Evolutionary conservation across 257 asterid species (phyloP).

Genomic region (Knoxia roxburghii): DNA sequence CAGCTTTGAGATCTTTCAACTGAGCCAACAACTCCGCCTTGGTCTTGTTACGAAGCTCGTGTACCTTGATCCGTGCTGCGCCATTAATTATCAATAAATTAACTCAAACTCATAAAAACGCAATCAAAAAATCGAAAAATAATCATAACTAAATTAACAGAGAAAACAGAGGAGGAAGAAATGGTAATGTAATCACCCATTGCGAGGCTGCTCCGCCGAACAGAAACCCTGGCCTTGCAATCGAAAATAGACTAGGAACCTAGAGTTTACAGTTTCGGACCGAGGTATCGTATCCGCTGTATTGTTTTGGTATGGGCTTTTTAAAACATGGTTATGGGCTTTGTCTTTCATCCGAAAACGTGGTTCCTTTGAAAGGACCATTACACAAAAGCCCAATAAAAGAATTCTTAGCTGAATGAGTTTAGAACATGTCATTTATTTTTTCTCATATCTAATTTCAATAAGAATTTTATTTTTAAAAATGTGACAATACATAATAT

Average conservation of each 20-base stretch:
- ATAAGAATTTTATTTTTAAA: no score
- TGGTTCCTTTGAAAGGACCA: no score
- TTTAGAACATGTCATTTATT: no score
- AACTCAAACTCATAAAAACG: neutral
- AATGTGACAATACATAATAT: no score
- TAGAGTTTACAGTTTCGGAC: constrained; percentile 1
- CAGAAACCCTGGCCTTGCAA: constrained; percentile 2
- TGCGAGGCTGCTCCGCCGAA: constrained; percentile 9
- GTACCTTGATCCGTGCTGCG: constrained; percentile 35
- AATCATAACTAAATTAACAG: neutral
- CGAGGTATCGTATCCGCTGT: neutral
- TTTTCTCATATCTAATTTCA: no score
- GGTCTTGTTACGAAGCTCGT: constrained; percentile 30
- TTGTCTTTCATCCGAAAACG: no score
- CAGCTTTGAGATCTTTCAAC: constrained; percentile 38
- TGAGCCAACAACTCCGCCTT: constrained; percentile 27
- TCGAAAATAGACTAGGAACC: neutral
- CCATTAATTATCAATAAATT: neutral
- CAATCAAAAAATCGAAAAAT: no score
- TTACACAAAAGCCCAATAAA: no score
- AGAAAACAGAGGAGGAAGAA: neutral
- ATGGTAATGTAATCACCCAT: constrained; percentile 1
- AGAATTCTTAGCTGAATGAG: no score
- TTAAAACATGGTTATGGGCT: no score
- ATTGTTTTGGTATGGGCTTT: neutral